Percentiles rank a stretch among this genome's conserved stretches.
phyloP scores from a whole-genome alignment of 2,329 filamentous ascomycete genomes.

The Talaromyces sp. region DNA sequence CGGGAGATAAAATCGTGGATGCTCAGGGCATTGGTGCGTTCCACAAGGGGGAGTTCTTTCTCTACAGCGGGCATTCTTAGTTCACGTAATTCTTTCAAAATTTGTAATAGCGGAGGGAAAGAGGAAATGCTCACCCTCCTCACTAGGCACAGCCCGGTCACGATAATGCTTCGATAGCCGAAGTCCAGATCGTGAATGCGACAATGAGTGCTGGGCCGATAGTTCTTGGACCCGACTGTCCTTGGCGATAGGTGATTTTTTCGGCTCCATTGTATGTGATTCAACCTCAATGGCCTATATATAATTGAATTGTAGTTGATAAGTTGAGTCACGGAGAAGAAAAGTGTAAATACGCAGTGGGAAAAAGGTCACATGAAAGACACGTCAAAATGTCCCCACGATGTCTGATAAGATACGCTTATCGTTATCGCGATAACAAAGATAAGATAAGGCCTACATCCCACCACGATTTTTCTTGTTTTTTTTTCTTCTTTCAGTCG shows the following conservation, averaged over 20 bases:
- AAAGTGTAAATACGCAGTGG: slow-evolving; percentile 3
- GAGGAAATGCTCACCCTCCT: not conserved
- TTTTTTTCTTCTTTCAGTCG: not conserved
- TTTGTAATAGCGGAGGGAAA: not conserved
- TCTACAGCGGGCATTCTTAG: not conserved
- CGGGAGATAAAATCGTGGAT: slow-evolving; percentile 39
- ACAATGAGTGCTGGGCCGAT: slow-evolving; percentile 6
- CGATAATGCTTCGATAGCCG: slow-evolving; percentile 17
- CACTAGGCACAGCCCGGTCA: slow-evolving; percentile 10
- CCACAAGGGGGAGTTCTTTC: slow-evolving; percentile 35
- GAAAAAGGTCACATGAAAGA: slow-evolving; percentile 15
- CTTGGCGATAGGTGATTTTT: not conserved
- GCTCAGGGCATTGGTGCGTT: slow-evolving; percentile 43
- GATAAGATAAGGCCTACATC: not conserved
- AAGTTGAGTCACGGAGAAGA: not conserved
- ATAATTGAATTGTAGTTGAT: not conserved
- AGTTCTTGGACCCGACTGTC: slow-evolving; percentile 1
- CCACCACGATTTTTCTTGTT: not conserved
- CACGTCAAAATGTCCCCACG: not conserved
- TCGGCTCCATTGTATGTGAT: not conserved
- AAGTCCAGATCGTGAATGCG: slow-evolving; percentile 19
- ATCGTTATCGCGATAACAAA: not conserved
- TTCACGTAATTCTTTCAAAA: not conserved
- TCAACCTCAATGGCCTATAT: not conserved
- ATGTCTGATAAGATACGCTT: slow-evolving; percentile 11